phyloP scores from a whole-genome alignment of 352 stramenopile genomes.

The Pythium monospermum region DNA sequence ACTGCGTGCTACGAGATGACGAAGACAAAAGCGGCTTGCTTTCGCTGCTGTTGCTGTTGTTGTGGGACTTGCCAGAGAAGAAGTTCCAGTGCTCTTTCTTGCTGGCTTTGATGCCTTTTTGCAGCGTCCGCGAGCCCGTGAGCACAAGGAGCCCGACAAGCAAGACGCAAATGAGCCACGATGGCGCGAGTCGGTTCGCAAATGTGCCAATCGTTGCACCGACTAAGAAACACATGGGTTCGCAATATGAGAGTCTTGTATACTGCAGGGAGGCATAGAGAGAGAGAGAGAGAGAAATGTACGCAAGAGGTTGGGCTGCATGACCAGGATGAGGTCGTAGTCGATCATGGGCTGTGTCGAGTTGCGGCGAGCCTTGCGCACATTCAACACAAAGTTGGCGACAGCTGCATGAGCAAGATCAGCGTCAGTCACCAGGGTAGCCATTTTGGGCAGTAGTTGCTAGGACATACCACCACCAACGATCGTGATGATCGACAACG shows the following conservation, averaged over 20 bases:
- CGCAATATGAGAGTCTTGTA: background rate
- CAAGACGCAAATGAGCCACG: constrained; percentile 83
- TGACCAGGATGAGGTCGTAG: constrained; percentile 96
- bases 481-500: constrained; percentile 94
- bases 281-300: constrained; percentile 11
- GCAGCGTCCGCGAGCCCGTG: constrained; percentile 85
- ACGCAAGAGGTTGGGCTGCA: constrained; percentile 90
- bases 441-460: background rate
- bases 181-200: constrained; percentile 89
- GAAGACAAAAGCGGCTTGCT: too few relatives aligned
- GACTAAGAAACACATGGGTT: constrained; percentile 35
- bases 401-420: constrained; percentile 46
- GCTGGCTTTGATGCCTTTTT: constrained; percentile 87
- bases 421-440: too few relatives aligned
- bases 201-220: constrained; percentile 78
- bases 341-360: constrained; percentile 92
- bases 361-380: constrained; percentile 82
- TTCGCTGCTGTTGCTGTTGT: too few relatives aligned
- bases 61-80: too few relatives aligned
- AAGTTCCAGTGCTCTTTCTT: constrained; percentile 73
- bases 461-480: constrained; percentile 59
- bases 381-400: constrained; percentile 92
- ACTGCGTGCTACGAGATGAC: constrained; percentile 26
- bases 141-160: constrained; percentile 86
- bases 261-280: background rate